phyloP scores from a whole-genome alignment of 768 basidiomycete species.

The Udeniomyces megalosporus region DNA sequence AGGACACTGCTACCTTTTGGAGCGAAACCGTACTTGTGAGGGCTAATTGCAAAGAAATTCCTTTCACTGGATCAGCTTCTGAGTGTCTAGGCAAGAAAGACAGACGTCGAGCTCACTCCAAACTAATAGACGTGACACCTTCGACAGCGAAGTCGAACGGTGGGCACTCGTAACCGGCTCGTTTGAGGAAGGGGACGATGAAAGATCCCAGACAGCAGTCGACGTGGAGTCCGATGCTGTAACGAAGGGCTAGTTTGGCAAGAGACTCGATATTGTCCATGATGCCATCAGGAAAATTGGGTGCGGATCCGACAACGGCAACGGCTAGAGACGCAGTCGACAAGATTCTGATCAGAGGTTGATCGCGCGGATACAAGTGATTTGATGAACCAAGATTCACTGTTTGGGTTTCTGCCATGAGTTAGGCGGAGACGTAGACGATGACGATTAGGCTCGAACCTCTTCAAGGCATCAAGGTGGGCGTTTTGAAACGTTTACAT shows the following conservation, averaged over 20 bases:
- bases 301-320: constrained; percentile 21
- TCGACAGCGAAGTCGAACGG: constrained; percentile 81
- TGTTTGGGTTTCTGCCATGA: background rate
- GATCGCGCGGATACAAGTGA: constrained; percentile 53
- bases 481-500: background rate
- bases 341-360: constrained; percentile 32
- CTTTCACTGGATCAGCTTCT: constrained; percentile 38
- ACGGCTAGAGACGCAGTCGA: background rate
- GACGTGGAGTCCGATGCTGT: constrained; percentile 41
- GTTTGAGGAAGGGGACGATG: constrained; percentile 79
- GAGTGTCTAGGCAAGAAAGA: background rate
- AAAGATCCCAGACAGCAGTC: constrained; percentile 91
- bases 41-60: no score
- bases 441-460: no score
- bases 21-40: constrained; percentile 50
- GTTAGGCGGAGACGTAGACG: no score
- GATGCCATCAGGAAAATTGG: constrained; percentile 42
- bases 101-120: constrained; percentile 44
- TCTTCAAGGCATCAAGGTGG: no score
- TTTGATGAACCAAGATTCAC: constrained; percentile 3
- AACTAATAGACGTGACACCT: constrained; percentile 88
- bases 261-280: constrained; percentile 74
- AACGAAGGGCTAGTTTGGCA: constrained; percentile 49
- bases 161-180: constrained; percentile 24
- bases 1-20: constrained; percentile 33